These are phyloP conservation scores for Podospora fimiseda DNA, from an alignment of 495 filamentous ascomycete genomes.

Conservation along the genomic window DNA sequence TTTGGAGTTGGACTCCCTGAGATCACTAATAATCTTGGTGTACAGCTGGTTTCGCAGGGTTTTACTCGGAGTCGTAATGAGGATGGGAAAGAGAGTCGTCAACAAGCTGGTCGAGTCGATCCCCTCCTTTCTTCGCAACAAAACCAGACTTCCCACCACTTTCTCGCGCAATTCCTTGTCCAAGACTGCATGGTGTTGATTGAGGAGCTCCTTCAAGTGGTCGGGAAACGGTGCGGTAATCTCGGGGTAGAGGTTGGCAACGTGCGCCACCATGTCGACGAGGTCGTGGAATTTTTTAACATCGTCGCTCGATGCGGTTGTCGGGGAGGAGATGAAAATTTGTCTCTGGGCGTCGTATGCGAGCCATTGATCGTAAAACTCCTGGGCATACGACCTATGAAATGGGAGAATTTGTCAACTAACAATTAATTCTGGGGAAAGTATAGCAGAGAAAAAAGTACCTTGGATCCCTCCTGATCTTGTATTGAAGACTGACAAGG, in stretches of 20 bases:
- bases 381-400: conserved; percentile 69
- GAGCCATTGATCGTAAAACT: conserved; percentile 81
- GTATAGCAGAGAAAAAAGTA: conserved; percentile 39
- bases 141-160: conserved; percentile 81
- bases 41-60: conserved; percentile 76
- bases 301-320: conserved; percentile 66
- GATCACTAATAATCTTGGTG: conserved; percentile 84
- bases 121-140: conserved; percentile 85
- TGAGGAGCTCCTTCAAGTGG: conserved; percentile 73
- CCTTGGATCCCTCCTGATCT: conserved; percentile 77
- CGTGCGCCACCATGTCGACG: conserved; percentile 77
- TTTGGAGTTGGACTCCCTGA: conserved; percentile 78
- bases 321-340: conserved; percentile 78
- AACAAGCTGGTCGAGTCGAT: conserved; percentile 77
- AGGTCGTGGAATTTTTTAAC: conserved; percentile 76
- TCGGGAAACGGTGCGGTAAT: conserved; percentile 70
- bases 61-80: conserved; percentile 73
- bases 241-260: conserved; percentile 85
- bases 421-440: background rate
- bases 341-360: conserved; percentile 88
- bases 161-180: conserved; percentile 84
- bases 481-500: conserved; percentile 80
- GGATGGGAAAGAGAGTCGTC: conserved; percentile 86
- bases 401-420: background rate
- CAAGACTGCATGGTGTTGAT: conserved; percentile 70